Evolutionary conservation across 192 early-diverging fungal species (phyloP).

Genomic region (Backusella morwellensis): DNA sequence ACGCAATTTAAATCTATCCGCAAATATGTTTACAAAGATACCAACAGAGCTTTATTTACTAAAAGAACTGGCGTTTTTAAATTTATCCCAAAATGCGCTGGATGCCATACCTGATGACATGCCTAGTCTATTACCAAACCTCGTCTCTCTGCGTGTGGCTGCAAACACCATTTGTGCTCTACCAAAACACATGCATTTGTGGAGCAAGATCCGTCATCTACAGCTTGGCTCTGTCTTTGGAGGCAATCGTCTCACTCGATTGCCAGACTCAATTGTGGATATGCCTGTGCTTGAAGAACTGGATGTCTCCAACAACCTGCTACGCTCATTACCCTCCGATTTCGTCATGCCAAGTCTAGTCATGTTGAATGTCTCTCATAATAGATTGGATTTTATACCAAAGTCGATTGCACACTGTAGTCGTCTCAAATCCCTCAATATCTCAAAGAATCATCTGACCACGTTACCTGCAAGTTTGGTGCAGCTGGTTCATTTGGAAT

Average conservation of each 20-base stretch:
- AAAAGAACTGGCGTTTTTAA: conserved; percentile 41
- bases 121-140: conserved; percentile 33
- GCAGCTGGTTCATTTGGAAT: conserved; percentile 21
- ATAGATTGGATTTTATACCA: conserved; percentile 50
- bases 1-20: conserved; percentile 41
- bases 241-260: conserved; percentile 39
- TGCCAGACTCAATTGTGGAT: conserved; percentile 41
- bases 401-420: conserved; percentile 41
- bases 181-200: conserved; percentile 30
- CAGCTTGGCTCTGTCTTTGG: conserved; percentile 54
- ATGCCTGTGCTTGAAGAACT: conserved; percentile 47
- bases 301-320: conserved; percentile 50
- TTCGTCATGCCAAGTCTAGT: conserved; percentile 23
- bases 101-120: conserved; percentile 35
- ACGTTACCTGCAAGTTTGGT: conserved; percentile 30
- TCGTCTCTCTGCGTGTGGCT: conserved; percentile 40
- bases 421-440: conserved; percentile 18
- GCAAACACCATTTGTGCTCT: conserved; percentile 44
- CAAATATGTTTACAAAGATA: conserved; percentile 46
- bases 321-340: conserved; percentile 37
- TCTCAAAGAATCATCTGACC: conserved; percentile 38
- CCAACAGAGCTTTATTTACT: conserved; percentile 45
- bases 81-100: conserved; percentile 50
- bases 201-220: conserved; percentile 41
- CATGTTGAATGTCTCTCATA: conserved; percentile 40